Conservation (phyloP, 441 rosid species). For the Gossypium schwendimanii region DNA sequence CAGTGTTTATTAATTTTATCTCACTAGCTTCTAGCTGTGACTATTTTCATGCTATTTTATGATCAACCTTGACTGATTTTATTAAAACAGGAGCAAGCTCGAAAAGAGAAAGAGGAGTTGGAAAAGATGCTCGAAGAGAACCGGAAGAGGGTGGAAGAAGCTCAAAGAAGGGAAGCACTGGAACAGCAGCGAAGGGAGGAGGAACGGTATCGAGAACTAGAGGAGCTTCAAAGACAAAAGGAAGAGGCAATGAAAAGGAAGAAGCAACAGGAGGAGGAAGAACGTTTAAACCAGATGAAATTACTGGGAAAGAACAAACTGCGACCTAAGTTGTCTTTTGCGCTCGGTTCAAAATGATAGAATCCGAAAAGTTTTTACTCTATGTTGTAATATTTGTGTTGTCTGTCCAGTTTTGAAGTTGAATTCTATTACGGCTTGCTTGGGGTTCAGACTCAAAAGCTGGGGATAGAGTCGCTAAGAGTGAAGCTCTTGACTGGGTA, state of each 20-base stretch:
- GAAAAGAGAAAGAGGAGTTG: constrained; percentile 62
- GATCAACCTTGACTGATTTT: constrained; percentile 4
- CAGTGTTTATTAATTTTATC: not conserved
- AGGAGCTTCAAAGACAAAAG: constrained; percentile 69
- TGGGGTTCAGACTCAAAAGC: not conserved
- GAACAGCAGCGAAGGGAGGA: constrained; percentile 81
- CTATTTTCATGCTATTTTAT: not conserved
- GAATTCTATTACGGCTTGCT: not conserved
- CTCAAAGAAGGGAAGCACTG: constrained; percentile 78
- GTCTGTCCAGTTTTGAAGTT: not conserved
- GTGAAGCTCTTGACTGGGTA: not conserved
- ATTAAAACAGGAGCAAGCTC: constrained; percentile 53
- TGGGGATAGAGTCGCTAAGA: not conserved
- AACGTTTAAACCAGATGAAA: constrained; percentile 71
- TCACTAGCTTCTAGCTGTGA: not conserved
- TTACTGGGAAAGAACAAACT: constrained; percentile 89
- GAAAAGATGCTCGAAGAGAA: constrained; percentile 80
- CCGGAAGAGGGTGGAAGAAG: constrained; percentile 66
- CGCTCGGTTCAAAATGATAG: constrained; percentile 67
- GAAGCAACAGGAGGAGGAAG: constrained; percentile 91
- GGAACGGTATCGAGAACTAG: constrained; percentile 71
- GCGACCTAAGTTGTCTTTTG: constrained; percentile 83
- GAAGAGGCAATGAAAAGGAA: constrained; percentile 78
- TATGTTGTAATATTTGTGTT: not conserved
- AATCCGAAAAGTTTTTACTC: not conserved